These are phyloP conservation scores for Trebouxia sp. DNA, from an alignment of 139 green algal species.

Conservation along the genomic window DNA sequence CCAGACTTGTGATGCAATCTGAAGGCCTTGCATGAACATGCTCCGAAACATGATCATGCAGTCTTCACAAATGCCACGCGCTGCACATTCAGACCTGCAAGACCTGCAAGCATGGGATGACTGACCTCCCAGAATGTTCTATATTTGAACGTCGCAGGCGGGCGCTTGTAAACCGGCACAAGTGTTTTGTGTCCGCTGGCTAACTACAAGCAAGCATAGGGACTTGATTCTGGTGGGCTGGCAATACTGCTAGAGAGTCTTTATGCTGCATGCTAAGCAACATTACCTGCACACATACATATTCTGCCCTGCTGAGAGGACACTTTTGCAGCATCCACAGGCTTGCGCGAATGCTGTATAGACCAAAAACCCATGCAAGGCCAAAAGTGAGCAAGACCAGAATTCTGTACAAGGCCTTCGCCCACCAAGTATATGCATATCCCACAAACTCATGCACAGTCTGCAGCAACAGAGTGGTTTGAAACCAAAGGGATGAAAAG, in stretches of 20 bases:
- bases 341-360: background rate
- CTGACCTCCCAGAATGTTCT: no score
- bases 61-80: no score
- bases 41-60: no score
- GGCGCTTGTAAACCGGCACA: background rate
- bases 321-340: slow-evolving; percentile 7
- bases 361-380: background rate
- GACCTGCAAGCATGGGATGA: no score
- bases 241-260: no score
- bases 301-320: background rate
- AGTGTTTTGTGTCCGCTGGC: background rate
- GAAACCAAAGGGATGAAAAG: no score
- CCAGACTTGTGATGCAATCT: no score
- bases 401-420: background rate
- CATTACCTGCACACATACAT: slow-evolving; percentile 8
- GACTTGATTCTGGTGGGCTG: no score
- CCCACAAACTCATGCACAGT: slow-evolving; percentile 7
- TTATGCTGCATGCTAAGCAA: background rate
- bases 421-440: slow-evolving; percentile 8
- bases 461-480: no score
- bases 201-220: slow-evolving; percentile 1
- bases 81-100: no score
- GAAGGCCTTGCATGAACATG: no score
- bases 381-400: background rate
- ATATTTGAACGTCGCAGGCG: no score